Evolutionary conservation across 75 land plant species (phyloP).

Genomic region (Pseudotsuga menziesii): DNA sequence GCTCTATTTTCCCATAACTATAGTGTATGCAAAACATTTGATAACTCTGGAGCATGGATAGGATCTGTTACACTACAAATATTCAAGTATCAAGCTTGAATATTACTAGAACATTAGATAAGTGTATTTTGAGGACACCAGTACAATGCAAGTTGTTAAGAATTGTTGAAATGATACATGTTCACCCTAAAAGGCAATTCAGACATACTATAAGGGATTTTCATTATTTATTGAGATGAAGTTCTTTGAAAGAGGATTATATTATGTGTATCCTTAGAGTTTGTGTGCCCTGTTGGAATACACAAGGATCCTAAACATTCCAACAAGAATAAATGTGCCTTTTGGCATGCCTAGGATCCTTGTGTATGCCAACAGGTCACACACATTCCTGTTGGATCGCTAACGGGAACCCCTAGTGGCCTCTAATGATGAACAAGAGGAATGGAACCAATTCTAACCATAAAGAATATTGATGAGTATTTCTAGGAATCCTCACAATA

Average conservation of each 20-base stretch:
- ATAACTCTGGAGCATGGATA: conserved; percentile 1
- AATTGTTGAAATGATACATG: not conserved
- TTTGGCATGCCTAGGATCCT: too few relatives aligned
- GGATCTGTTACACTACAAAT: not conserved
- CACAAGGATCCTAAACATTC: too few relatives aligned
- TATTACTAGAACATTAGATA: not conserved
- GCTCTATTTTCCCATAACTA: too few relatives aligned
- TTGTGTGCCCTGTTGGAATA: not conserved
- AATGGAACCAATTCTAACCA: too few relatives aligned
- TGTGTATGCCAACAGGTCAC: too few relatives aligned
- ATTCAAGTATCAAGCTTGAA: not conserved
- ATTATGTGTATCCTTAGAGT: not conserved
- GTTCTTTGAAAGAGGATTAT: not conserved
- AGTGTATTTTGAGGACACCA: not conserved
- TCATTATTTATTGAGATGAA: conserved; percentile 1
- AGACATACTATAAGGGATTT: not conserved
- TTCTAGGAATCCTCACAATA: too few relatives aligned
- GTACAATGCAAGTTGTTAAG: not conserved
- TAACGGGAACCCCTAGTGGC: too few relatives aligned
- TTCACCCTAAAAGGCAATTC: not conserved
- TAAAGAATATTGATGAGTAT: too few relatives aligned
- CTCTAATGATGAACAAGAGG: too few relatives aligned
- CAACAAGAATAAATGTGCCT: too few relatives aligned
- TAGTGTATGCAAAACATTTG: too few relatives aligned
- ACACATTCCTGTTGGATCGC: too few relatives aligned